Conservation (phyloP, 2,329 filamentous ascomycete genomes). For the Botryotinia calthae region DNA sequence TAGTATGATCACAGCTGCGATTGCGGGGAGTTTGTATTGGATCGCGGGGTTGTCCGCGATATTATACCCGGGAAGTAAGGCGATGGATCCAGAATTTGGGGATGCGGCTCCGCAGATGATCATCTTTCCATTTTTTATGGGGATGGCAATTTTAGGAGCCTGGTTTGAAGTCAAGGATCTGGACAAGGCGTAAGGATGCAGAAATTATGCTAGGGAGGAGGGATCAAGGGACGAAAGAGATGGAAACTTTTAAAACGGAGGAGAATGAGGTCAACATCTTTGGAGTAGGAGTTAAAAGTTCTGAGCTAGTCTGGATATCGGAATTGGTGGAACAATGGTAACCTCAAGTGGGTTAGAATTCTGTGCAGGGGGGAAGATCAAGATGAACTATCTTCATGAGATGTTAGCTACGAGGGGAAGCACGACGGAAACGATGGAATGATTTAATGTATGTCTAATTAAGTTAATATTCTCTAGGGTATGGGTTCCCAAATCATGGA, state of each 20-base stretch:
- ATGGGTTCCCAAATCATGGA: constrained; percentile 25
- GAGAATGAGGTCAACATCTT: neutral
- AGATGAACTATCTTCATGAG: neutral
- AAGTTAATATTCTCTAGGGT: neutral
- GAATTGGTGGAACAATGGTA: neutral
- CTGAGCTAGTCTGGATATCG: neutral
- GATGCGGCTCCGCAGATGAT: constrained; percentile 41
- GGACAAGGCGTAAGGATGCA: neutral
- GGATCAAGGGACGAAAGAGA: neutral
- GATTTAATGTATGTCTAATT: neutral
- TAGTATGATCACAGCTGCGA: constrained; percentile 37
- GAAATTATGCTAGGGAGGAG: neutral
- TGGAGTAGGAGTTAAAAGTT: neutral
- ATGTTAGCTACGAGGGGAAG: neutral
- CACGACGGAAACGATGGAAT: neutral
- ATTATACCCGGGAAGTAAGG: constrained; percentile 46
- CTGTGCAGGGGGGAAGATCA: neutral
- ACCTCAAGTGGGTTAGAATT: neutral
- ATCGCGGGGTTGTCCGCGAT: constrained; percentile 45
- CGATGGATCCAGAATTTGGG: constrained; percentile 47
- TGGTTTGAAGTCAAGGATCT: constrained; percentile 20
- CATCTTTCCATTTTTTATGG: constrained; percentile 19
- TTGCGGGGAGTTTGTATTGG: constrained; percentile 46
- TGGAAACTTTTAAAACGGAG: too few relatives aligned
- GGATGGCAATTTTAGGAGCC: constrained; percentile 20